These are phyloP conservation scores for Cladophialophora yegresii DNA, from an alignment of 2,329 filamentous ascomycete species.

Conservation along the genomic window DNA sequence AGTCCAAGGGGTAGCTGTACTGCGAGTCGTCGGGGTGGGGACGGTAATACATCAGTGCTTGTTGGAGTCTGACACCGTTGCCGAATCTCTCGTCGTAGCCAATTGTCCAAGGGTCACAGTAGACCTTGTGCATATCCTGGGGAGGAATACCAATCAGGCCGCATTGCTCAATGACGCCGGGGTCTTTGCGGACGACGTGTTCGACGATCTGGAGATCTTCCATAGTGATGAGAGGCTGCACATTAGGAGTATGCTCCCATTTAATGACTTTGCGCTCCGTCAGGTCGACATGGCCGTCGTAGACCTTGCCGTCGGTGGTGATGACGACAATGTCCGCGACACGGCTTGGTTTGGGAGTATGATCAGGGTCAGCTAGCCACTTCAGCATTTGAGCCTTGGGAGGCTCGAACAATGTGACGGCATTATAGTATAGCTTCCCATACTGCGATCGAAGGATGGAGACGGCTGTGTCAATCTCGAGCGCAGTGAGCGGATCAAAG, in stretches of 20 bases:
- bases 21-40: constrained; percentile 82
- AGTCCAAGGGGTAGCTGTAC: constrained; percentile 89
- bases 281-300: constrained; percentile 78
- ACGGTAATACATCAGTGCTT: constrained; percentile 94
- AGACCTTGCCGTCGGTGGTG: constrained; percentile 74
- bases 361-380: constrained; percentile 70
- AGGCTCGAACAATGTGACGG: constrained; percentile 80
- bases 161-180: constrained; percentile 89
- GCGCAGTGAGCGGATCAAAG: constrained; percentile 71
- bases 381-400: constrained; percentile 79
- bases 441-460: constrained; percentile 69
- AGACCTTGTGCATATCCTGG: constrained; percentile 91
- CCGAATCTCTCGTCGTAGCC: constrained; percentile 91
- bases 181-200: constrained; percentile 70
- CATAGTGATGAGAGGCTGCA: constrained; percentile 89
- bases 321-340: constrained; percentile 83
- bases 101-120: constrained; percentile 95
- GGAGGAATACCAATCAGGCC: constrained; percentile 75
- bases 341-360: constrained; percentile 64
- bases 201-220: constrained; percentile 85
- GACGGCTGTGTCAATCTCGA: constrained; percentile 73
- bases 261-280: constrained; percentile 64
- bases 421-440: constrained; percentile 77
- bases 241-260: constrained; percentile 74
- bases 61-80: constrained; percentile 75